Evolutionary conservation across 495 filamentous ascomycete species (phyloP).

Genomic region (Astrothelium macrocarpum): DNA sequence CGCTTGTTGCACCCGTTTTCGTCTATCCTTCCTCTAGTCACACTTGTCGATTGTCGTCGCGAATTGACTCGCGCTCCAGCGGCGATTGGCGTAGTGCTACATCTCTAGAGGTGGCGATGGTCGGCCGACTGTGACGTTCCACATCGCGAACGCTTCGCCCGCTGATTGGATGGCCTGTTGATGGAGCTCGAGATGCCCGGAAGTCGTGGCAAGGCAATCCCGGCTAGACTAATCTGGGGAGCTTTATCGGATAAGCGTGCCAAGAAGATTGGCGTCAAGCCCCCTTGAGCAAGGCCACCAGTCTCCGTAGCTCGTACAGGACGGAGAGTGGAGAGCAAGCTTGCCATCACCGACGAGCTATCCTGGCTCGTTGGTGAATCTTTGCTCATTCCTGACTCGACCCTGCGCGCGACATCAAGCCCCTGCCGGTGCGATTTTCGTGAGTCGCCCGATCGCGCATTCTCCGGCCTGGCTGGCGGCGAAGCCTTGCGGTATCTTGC

Average conservation of each 20-base stretch:
- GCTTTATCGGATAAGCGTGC: slow-evolving; percentile 7
- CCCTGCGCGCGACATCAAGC: slow-evolving; percentile 4
- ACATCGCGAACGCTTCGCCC: neutral
- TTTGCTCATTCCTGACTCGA: neutral
- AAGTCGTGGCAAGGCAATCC: slow-evolving; percentile 2
- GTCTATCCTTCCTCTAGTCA: neutral
- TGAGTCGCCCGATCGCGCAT: slow-evolving; percentile 5
- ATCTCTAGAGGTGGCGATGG: neutral
- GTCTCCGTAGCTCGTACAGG: neutral
- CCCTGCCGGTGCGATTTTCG: slow-evolving; percentile 5
- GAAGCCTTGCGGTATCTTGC: neutral
- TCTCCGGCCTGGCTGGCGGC: neutral
- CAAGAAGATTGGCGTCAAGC: slow-evolving; percentile 6
- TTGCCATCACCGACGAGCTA: neutral
- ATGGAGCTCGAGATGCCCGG: neutral
- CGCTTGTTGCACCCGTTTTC: neutral
- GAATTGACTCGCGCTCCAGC: neutral
- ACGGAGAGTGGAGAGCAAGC: neutral
- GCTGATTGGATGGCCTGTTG: neutral
- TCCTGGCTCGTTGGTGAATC: neutral
- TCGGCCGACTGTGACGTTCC: slow-evolving; percentile 4
- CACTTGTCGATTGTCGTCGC: neutral
- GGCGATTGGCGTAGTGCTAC: neutral
- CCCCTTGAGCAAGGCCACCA: neutral
- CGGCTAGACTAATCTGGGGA: neutral